Evolutionary conservation across 208 protist genomes (phyloP), one percentile per base, ranked within the genome.

Genomic region (Strigomonas culicis): DNA sequence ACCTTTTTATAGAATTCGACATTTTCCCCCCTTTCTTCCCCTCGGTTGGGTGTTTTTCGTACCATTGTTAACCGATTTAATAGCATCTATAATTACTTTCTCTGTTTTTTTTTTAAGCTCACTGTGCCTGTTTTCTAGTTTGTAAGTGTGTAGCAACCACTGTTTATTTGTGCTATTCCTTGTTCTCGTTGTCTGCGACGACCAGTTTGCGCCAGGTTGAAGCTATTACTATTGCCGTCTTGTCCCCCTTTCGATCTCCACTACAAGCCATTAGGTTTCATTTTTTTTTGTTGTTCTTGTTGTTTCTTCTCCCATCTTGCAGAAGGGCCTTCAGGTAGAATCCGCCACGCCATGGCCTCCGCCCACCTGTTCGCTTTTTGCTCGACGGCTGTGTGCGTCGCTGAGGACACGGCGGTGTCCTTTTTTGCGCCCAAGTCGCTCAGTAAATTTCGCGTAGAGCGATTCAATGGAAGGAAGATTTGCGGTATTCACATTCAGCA

Each of bases 361-460:
- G 30, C 81, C 58, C 74, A 83, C 49, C 59, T 92, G 60, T 82
- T 95, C 34, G 78, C 85, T 22, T 68, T 86, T 44, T 90, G 81
- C 68, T 63, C 80, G 28, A 81, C 90, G 31, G 85, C 81, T 11
- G 47, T 95, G 4, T 95, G 88, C 44, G 85, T 95, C 7, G 82
- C 84, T 13, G 85, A 95, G 68, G 88, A 95, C 72, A 80, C 69
- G 30, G 68, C 78, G 13, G 79, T 95, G 17, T 68, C 85, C 24
- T 91, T 95, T 63, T 95, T 86, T 69, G 78, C 85, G 8, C 73
- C 85, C 2, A 88, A 89, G 61, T 87, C 75, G 34, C 70, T 95
- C 15, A 86, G 79, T 55, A 95, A 95, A 71, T 95, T 91, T 47
- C 82, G 79, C 25, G 88, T 92, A 47, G 85, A 95, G 75, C 71